Evolutionary conservation across 371 early-diverging fungal genomes (phyloP).

Genomic region (Amoeboaphelidium protococcarum): DNA sequence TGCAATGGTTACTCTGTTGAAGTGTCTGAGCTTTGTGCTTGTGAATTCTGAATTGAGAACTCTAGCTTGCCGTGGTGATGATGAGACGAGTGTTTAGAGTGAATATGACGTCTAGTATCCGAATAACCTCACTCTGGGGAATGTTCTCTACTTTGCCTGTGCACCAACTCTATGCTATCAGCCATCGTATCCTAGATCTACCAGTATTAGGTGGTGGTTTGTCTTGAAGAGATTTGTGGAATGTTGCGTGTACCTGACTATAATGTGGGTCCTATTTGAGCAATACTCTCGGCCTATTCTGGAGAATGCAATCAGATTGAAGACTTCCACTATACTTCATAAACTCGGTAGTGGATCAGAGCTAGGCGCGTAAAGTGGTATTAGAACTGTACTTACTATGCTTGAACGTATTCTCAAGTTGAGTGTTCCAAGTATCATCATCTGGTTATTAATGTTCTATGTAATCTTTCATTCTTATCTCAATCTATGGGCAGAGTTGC

Average conservation of each 20-base stretch:
- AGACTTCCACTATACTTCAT: constrained; percentile 34
- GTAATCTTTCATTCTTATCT: constrained; percentile 57
- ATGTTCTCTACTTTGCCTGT: constrained; percentile 45
- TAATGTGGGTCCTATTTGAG: constrained; percentile 50
- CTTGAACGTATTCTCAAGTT: constrained; percentile 61
- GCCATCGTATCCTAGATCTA: constrained; percentile 47
- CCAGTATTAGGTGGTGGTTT: constrained; percentile 33
- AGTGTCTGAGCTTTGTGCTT: too few species aligned
- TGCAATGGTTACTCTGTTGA: too few species aligned
- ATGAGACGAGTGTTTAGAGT: too few species aligned
- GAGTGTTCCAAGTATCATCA: constrained; percentile 39
- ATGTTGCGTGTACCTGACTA: constrained; percentile 25
- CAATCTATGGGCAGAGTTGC: constrained; percentile 39
- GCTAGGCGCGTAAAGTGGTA: too few species aligned
- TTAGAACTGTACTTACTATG: too few species aligned
- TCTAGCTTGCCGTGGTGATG: too few species aligned
- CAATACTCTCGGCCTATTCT: constrained; percentile 54
- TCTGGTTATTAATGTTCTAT: constrained; percentile 75
- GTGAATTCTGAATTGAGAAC: constrained; percentile 38
- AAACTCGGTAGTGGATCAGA: constrained; percentile 24
- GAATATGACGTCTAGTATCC: constrained; percentile 24
- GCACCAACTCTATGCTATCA: constrained; percentile 76
- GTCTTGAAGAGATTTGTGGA: constrained; percentile 50
- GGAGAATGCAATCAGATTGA: constrained; percentile 42
- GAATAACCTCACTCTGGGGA: constrained; percentile 30